Base-by-base conservation (phyloP, 345 rosid genomes). In the Balakata baccata region DNA sequence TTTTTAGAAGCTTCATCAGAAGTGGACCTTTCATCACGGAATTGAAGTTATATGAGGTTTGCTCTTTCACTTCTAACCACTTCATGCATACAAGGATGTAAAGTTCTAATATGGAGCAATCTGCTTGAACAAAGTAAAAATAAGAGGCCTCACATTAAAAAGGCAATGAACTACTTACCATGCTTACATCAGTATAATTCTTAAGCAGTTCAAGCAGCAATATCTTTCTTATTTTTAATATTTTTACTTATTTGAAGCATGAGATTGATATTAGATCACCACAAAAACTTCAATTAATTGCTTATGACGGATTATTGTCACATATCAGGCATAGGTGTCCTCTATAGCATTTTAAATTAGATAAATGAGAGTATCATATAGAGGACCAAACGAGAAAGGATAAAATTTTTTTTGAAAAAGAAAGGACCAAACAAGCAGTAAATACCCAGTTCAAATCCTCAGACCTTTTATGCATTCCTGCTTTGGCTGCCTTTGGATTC, bases 71-170 rank as follows among this genome's bases (percentile, higher is more conserved):
- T 86, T 94, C 99, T 82, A 92, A 73, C 73, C 97, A 87, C 84
- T 84, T 92, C 96, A 89, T 90, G 83, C 90, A 92, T 39, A 88
- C 92, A 64, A 94, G 86, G 75, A 94, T 74, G 82, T 90, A 94
- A 67, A 92, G 92, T 84, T 94, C 98, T 81, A 92, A 72, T 65
- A 92, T 62, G 41, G 98, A 90, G 86, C 98, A 90, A 84, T 92
- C 98, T 94, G 91, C 77, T 62, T 60, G 54, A 59, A 67, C 45
- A 66, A 41, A 39, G 59, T 38, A 38, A 54, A 69, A 43, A 41
- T 6, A 60, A 64, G 38, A 23, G 0, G n/a, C 5, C 59, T 61
- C 11, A 45, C 51, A 69, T 60, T n/a, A 41, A 14, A 20, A 70
- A 23, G 52, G 54, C 13, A 49, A 7, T 13, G 16, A 71, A 58